phyloP scores from a whole-genome alignment of 805 yeast species.

The Kuraishia floccosa region DNA sequence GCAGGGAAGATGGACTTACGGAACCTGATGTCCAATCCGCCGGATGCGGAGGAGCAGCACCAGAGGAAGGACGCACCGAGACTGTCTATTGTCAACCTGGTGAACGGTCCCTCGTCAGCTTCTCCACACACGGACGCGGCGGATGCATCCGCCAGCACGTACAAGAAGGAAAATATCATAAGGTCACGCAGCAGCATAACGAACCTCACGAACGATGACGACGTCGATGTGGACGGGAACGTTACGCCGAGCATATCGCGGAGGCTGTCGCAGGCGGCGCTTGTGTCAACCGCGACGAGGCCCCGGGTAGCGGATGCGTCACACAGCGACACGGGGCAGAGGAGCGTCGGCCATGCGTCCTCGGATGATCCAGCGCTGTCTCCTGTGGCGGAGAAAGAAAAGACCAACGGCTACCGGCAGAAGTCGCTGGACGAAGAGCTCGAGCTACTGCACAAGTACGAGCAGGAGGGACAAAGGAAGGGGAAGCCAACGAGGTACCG shows the following conservation, averaged over 20 bases:
- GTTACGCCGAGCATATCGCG: constrained; percentile 23
- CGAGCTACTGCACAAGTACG: not conserved
- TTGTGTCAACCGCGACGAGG: not conserved
- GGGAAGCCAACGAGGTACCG: constrained; percentile 50
- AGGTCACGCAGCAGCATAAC: constrained; percentile 18
- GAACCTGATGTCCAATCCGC: not conserved
- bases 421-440: constrained; percentile 1
- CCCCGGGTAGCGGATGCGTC: not conserved
- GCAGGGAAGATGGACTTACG: constrained; percentile 3
- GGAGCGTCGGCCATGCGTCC: not conserved
- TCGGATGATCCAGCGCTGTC: not conserved
- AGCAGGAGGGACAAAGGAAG: not conserved
- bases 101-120: constrained; percentile 2
- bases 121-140: not conserved
- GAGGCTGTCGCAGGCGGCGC: constrained; percentile 12
- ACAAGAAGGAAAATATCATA: constrained; percentile 9
- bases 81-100: constrained; percentile 1
- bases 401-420: not conserved
- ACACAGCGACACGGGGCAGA: not conserved
- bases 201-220: constrained; percentile 32
- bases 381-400: not conserved
- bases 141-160: not conserved
- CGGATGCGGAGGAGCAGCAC: not conserved
- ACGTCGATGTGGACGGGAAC: constrained; percentile 29
- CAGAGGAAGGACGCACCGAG: constrained; percentile 1